These are phyloP conservation scores for Geotrichum cucujoidarum DNA, from an alignment of 1,139 yeast genomes.

Conservation along the genomic window DNA sequence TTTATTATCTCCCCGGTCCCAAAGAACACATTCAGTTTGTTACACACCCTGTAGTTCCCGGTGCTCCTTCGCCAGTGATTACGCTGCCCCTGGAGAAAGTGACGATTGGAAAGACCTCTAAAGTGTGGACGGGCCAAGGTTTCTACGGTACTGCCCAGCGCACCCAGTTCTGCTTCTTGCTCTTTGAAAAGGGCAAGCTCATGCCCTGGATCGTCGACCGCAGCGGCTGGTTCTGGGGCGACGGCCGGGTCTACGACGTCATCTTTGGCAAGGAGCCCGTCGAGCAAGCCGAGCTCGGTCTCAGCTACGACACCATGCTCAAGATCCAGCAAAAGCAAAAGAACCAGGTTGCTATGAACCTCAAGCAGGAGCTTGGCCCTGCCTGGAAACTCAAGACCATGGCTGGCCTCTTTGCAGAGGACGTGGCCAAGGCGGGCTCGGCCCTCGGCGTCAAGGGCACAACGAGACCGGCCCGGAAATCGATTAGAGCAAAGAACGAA, in stretches of 20 bases:
- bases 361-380: constrained; percentile 38
- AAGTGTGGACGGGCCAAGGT: constrained; percentile 82
- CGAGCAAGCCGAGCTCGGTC: constrained; percentile 71
- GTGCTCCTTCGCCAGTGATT: constrained; percentile 68
- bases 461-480: neutral
- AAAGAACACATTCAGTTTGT: constrained; percentile 56
- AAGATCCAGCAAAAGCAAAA: constrained; percentile 31
- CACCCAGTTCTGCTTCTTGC: constrained; percentile 65
- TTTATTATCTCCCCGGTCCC: constrained; percentile 65
- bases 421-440: constrained; percentile 25
- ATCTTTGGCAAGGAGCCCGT: constrained; percentile 73
- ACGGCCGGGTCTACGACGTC: constrained; percentile 77
- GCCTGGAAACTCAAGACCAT: constrained; percentile 38
- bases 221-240: constrained; percentile 88
- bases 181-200: constrained; percentile 53
- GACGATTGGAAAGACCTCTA: constrained; percentile 54
- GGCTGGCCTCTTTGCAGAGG: constrained; percentile 36
- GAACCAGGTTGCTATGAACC: constrained; percentile 33
- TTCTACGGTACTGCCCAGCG: constrained; percentile 80
- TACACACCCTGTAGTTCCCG: constrained; percentile 71
- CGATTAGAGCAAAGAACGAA: constrained; percentile 1
- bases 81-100: constrained; percentile 58
- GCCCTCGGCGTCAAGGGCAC: constrained; percentile 7
- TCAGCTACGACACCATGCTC: constrained; percentile 55
- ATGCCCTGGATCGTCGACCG: constrained; percentile 78